These are phyloP conservation scores for Penicillium chermesinum DNA, from an alignment of 495 filamentous ascomycete genomes.

Conservation along the genomic window DNA sequence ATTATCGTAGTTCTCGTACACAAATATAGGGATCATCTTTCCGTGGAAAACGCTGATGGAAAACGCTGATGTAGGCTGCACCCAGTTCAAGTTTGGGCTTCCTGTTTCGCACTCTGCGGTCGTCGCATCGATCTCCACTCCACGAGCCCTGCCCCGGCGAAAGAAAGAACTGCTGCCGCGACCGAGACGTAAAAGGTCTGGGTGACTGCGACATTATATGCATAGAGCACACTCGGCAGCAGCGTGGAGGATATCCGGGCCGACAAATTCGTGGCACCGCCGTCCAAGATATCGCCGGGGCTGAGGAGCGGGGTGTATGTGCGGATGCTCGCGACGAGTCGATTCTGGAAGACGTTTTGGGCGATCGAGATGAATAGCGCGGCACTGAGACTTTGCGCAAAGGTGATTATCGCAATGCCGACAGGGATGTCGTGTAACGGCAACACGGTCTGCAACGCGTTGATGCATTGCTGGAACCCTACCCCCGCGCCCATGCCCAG, in stretches of 20 bases:
- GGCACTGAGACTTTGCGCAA: slow-evolving; percentile 67
- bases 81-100: too few species aligned
- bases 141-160: slow-evolving; percentile 55
- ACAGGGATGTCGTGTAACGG: slow-evolving; percentile 56
- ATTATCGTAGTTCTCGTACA: neutral
- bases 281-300: slow-evolving; percentile 44
- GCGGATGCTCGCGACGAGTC: slow-evolving; percentile 53
- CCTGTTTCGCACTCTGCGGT: neutral
- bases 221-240: slow-evolving; percentile 53
- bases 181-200: slow-evolving; percentile 64
- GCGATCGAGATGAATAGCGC: slow-evolving; percentile 70
- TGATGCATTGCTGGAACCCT: slow-evolving; percentile 62
- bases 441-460: slow-evolving; percentile 66
- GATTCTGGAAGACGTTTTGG: slow-evolving; percentile 73
- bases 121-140: slow-evolving; percentile 72
- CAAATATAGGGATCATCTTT: neutral
- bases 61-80: too few species aligned
- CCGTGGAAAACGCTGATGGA: too few species aligned
- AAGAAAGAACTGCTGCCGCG: slow-evolving; percentile 52
- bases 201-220: slow-evolving; percentile 67
- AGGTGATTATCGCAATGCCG: slow-evolving; percentile 62
- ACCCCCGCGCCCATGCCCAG: slow-evolving; percentile 64
- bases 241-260: slow-evolving; percentile 36
- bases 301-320: slow-evolving; percentile 48
- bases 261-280: slow-evolving; percentile 65